Base-by-base conservation (phyloP, 768 basidiomycete genomes). In the Cystobasidium onofrii region DNA sequence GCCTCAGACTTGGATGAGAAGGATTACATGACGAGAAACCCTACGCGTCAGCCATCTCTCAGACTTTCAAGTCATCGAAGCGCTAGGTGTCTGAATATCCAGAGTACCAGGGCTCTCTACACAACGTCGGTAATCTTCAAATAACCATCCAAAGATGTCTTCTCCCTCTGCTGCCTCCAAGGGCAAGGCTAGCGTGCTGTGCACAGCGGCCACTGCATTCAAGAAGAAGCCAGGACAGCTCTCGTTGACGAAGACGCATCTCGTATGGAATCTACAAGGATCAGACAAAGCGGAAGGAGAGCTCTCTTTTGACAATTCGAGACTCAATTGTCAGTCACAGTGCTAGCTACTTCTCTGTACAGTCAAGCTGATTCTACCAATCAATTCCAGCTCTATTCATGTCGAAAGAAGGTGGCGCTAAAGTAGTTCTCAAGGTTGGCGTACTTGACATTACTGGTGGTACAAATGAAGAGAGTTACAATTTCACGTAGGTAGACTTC, bases 321-420 rank as follows among this genome's bases (percentile, higher is more conserved):
- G 52, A 20, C n/a, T 70, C 15, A 55, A 43, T 33, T 23, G 36
- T 43, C 33, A n/a, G 60, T 23, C 44, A 73, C 20, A 74, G 27
- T 10, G 52, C n/a, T 39, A 39, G 44, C 18, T 12, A 1, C 34
- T 27, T 77, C 39, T 78, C 78, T 73, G 74, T 76, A 64, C 74
- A 64, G 77, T 74, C 31, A 78, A 76, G 73, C 76, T 76, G 43
- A 67, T 60, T 50, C 15, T n/a, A n/a, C n/a, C n/a, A n/a, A n/a
- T n/a, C n/a, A n/a, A n/a, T n/a, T n/a, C n/a, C n/a, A 90, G 90
- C 90, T 20, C 84, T 93, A 41, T 92, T 91, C 79, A 91, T 89
- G 78, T 91, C 90, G 80, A 92, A 92, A 78, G 88, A 89, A 78
- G 89, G 88, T 67, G 88, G 90, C 4, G 82, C 89, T 0, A 89